Conservation (phyloP, 2,329 filamentous ascomycete species). For the Penicillium italicum region DNA sequence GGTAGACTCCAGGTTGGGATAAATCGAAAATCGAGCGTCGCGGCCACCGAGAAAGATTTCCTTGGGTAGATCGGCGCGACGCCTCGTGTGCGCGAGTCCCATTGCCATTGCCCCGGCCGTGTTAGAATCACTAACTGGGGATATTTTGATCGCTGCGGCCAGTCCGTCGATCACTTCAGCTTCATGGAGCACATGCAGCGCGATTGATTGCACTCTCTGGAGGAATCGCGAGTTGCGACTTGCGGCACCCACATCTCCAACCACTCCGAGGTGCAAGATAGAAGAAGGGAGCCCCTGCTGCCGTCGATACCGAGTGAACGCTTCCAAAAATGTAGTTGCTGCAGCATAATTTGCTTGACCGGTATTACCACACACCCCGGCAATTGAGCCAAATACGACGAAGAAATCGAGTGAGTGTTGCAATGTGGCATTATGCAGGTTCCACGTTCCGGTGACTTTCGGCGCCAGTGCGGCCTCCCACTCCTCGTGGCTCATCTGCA, state of each 20-base stretch:
- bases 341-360: slow-evolving; percentile 44
- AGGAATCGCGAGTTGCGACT: slow-evolving; percentile 15
- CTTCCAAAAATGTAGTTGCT: slow-evolving; percentile 34
- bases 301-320: slow-evolving; percentile 26
- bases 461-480: slow-evolving; percentile 30
- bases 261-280: slow-evolving; percentile 26
- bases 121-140: not conserved
- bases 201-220: slow-evolving; percentile 8
- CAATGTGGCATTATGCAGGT: slow-evolving; percentile 23
- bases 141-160: not conserved
- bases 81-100: not conserved
- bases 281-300: slow-evolving; percentile 19
- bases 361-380: slow-evolving; percentile 30
- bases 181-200: slow-evolving; percentile 1
- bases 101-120: not conserved
- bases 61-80: not conserved
- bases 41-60: not conserved
- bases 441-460: slow-evolving; percentile 35
- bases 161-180: not conserved
- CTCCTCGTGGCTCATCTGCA: slow-evolving; percentile 37
- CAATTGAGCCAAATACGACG: slow-evolving; percentile 37
- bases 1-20: not conserved
- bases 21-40: slow-evolving; percentile 2
- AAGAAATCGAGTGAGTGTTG: slow-evolving; percentile 19
- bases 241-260: slow-evolving; percentile 27